These are phyloP conservation scores for Cantharellus cinnabarinus DNA, from an alignment of 768 basidiomycete genomes.

Conservation along the genomic window DNA sequence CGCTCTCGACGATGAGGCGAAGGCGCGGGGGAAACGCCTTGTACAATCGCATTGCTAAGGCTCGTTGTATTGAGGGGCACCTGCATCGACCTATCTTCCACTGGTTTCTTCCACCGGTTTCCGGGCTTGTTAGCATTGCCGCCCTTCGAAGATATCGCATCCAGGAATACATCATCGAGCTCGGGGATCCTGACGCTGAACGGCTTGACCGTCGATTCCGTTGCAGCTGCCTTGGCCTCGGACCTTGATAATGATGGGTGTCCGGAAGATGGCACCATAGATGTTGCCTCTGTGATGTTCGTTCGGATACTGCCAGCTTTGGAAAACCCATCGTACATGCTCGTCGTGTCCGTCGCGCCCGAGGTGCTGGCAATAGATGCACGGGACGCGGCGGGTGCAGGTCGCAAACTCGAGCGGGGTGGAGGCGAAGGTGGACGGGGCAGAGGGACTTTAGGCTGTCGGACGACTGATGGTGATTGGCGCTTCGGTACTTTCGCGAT, in stretches of 20 bases:
- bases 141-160: background rate
- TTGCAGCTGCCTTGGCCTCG: slow-evolving; percentile 26
- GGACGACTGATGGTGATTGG: background rate
- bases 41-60: too few species aligned
- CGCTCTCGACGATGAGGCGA: slow-evolving; percentile 25
- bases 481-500: background rate
- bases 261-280: slow-evolving; percentile 27
- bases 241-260: slow-evolving; percentile 40
- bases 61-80: too few species aligned
- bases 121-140: background rate
- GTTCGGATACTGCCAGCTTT: slow-evolving; percentile 59
- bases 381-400: background rate
- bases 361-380: background rate
- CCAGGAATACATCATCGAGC: background rate
- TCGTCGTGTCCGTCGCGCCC: background rate
- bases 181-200: background rate
- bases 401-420: background rate
- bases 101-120: background rate
- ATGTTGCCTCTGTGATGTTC: slow-evolving; percentile 64
- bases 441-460: slow-evolving; percentile 16
- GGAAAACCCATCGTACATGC: background rate
- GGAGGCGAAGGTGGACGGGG: slow-evolving; percentile 7
- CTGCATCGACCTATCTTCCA: background rate
- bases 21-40: background rate
- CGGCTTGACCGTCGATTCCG: background rate